These are phyloP conservation scores for Psilocybe subaeruginosa DNA, from an alignment of 768 basidiomycete genomes.

Conservation along the genomic window DNA sequence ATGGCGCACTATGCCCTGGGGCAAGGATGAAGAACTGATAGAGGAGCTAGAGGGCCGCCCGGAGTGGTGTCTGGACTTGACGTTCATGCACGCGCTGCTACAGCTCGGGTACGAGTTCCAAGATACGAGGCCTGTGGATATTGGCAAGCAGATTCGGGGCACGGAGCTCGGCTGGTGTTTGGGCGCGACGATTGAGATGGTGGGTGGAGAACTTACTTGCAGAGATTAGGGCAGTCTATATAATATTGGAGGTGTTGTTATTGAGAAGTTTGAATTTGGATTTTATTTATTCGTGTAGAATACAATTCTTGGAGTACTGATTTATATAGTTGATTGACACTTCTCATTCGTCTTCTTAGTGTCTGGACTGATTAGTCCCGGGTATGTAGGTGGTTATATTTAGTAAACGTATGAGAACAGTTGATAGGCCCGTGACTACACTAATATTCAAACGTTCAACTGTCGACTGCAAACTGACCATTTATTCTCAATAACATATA, in stretches of 20 bases:
- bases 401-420: no score
- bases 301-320: not conserved
- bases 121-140: conserved; percentile 63
- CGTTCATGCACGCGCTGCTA: conserved; percentile 90
- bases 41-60: conserved; percentile 80
- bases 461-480: no score
- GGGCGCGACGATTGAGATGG: conserved; percentile 81
- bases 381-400: not conserved
- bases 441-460: no score
- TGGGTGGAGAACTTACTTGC: conserved; percentile 64
- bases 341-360: not conserved
- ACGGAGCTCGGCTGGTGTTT: conserved; percentile 96
- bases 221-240: conserved; percentile 24
- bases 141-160: conserved; percentile 86
- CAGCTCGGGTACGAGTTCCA: conserved; percentile 90
- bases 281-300: not conserved
- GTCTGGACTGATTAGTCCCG: no score
- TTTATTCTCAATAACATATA: not conserved
- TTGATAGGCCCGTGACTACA: no score
- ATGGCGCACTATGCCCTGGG: conserved; percentile 59
- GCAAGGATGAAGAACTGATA: conserved; percentile 33
- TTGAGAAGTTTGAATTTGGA: not conserved
- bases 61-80: conserved; percentile 95
- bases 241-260: not conserved
- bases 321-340: not conserved